Conservation (phyloP, 108 stramenopile species). For the Mediolabrus comicus region DNA sequence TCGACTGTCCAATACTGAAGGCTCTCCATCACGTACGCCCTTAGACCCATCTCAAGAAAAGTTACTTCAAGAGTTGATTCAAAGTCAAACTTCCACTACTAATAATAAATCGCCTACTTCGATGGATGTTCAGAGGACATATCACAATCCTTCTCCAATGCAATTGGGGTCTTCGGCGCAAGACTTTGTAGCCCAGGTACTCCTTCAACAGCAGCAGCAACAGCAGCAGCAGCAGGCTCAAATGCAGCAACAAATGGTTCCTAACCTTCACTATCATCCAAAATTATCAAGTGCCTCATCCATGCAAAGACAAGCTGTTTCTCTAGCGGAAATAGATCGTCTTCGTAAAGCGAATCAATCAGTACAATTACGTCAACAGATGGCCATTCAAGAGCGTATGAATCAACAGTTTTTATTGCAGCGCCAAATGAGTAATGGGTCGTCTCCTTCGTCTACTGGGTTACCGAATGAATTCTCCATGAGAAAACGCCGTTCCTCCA, state of each 20-base stretch:
- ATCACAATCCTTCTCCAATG: neutral
- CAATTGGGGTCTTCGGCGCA: neutral
- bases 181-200: neutral
- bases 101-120: too few species aligned
- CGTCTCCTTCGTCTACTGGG: neutral
- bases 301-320: too few species aligned
- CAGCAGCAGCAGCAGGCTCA: neutral
- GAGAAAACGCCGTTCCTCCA: conserved; percentile 8
- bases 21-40: neutral
- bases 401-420: conserved; percentile 9
- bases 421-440: neutral
- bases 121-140: too few species aligned
- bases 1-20: neutral
- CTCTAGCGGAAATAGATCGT: conserved; percentile 25
- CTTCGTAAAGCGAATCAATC: conserved; percentile 19
- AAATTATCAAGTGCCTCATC: too few species aligned
- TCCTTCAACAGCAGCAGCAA: neutral
- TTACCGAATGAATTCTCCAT: neutral
- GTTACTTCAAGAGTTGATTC: neutral
- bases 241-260: too few species aligned
- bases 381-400: conserved; percentile 17
- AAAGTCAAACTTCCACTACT: too few species aligned
- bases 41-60: neutral
- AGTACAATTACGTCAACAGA: conserved; percentile 18
- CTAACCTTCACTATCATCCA: too few species aligned